A percentile compares a stretch with the other conserved stretches of the same genome.
phyloP scores from a whole-genome alignment of 805 yeast genomes.

The Metschnikowia henanensis region DNA sequence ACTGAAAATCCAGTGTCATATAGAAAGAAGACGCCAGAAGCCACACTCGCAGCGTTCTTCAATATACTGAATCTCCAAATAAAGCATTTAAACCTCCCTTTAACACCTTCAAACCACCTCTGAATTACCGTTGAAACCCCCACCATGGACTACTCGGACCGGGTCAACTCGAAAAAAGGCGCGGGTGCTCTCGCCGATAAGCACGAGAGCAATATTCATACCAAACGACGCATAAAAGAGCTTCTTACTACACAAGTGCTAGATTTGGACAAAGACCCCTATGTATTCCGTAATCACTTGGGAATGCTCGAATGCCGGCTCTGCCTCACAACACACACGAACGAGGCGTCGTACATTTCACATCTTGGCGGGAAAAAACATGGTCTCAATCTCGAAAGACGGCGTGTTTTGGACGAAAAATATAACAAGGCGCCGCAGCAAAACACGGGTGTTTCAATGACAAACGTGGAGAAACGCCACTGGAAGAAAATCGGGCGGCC shows the following conservation, averaged over 20 bases:
- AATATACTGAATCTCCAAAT: too few species aligned
- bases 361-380: conserved; percentile 88
- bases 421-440: conserved; percentile 21
- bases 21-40: too few species aligned
- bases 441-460: conserved; percentile 30
- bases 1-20: too few species aligned
- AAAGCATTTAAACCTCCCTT: too few species aligned
- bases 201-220: conserved; percentile 65
- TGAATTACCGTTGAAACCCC: too few species aligned
- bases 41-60: too few species aligned
- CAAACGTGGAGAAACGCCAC: conserved; percentile 43
- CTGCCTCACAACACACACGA: conserved; percentile 79
- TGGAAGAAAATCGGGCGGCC: conserved; percentile 74
- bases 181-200: conserved; percentile 85
- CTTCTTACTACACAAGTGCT: conserved; percentile 52
- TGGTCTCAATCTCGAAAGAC: conserved; percentile 64
- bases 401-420: conserved; percentile 43
- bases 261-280: conserved; percentile 69
- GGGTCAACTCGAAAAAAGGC: conserved; percentile 91
- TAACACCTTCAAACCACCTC: background rate
- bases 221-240: conserved; percentile 66
- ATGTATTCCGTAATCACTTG: conserved; percentile 78
- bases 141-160: conserved; percentile 80
- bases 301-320: conserved; percentile 84
- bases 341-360: conserved; percentile 77